Evolutionary conservation across 371 early-diverging fungal species (phyloP), one percentile per base, ranked within the genome.

Genomic region (Mortierella sp.): DNA sequence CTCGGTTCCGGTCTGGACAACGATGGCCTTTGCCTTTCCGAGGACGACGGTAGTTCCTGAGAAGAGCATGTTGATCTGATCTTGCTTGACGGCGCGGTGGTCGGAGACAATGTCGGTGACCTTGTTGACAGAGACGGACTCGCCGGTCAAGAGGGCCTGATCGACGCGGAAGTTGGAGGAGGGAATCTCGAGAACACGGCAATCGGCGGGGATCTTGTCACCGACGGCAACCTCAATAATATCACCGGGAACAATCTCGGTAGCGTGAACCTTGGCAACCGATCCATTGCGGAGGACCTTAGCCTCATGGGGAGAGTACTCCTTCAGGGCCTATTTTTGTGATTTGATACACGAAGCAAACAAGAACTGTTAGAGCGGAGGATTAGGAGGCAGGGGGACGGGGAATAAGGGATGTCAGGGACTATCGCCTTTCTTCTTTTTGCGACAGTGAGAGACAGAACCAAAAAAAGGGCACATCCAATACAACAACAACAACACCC

Each of bases 131-230:
- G 96, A 95, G 51, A 95, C 95, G n/a, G 97, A 95, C 88, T 99
- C 99, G 76, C 99, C 99, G 18, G 99, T 99, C 71, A 99, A 90
- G 51, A 99, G 90, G 68, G 99, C 95, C 87, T 99, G 99, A 89
- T 99, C 99, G 54, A 97, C 90, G 80, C 95, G 95, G 88, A 99
- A 95, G 12, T 95, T 91, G 77, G 96, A 94, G 24, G 97, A 94
- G 80, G 88, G 77, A 72, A 99, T 91, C 27, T 91, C 87, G 11
- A 99, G 55, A 46, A 99, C 83, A 71, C 99, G 95, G 80, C 94
- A 94, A 87, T 99, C 99, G 43, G 99, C 99, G 35, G 99, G 99
- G 48, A 99, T 91, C 89, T 97, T 97, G 88, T 98, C 98, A 71
- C 99, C 99, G 2, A 97, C 96, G 72, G 95, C 90, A 41, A 99